Evolutionary conservation across 73 alveolate genomes (phyloP), one percentile per base, ranked within the genome.

Genomic region (Paramecium sonneborni): DNA sequence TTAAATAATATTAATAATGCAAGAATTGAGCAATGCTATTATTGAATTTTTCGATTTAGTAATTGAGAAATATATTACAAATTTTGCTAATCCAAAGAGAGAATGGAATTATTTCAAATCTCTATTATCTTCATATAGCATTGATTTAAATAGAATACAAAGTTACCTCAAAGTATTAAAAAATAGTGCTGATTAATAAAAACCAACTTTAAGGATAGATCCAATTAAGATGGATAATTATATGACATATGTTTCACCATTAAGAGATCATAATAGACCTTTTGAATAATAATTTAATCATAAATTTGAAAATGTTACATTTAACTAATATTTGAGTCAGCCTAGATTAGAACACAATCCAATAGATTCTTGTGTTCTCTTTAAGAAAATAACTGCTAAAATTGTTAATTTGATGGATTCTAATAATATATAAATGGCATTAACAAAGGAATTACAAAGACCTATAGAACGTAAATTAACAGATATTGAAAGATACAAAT

Each of bases 71-170:
- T 70, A 70, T 32, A 70, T 70, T 8, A 70, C 43, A 15, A 28
- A 79, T 44, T 44, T 79, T 24, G 44, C 43, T 21, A 20, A 79
- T 79, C 90, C 57, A 39, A 76, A 39, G 30, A 6, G 70, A 44
- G 74, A 39, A 46, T 41, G 90, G 76, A 46, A 32, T 39, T 76
- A 79, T 46, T 79, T 79, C 30, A 79, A 79, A 79, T 79, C 76
- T 24, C 5, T 79, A 24, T 44, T 0, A 43, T 34, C 5, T 7
- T 38, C 41, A n/a, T 39, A 0, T 38, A 24, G 14, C 6, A 7
- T 41, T 41, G 74, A 76, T 41, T 76, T 76, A 18, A 44, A 23
- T 24, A 39, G 70, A 41, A 39, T 76, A 21, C 43, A 76, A 20
- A 41, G 35, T 39, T 4, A 76, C 5, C 46, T 76, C 24, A 76